Evolutionary conservation across 306 rosid genomes (phyloP), one percentile per base, ranked within the genome.

Genomic region (Clitoria ternatea): DNA sequence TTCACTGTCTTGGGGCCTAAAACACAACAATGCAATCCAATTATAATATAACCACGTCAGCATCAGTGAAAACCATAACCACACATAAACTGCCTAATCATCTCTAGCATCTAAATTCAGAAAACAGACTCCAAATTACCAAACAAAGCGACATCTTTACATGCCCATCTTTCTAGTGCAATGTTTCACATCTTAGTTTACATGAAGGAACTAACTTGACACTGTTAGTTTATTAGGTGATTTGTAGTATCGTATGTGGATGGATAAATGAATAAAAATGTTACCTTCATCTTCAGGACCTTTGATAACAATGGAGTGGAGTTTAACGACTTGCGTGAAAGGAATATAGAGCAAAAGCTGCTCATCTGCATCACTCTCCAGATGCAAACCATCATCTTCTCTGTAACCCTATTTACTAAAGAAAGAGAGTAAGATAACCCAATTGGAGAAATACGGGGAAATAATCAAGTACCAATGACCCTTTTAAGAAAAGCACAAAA

Each of bases 311-410:
- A 91, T n/a, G 35, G 99, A 83, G 57, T 87, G 84, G 67, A 94
- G 85, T 73, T 94, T 94, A 52, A 94, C 69, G 6, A 94, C 96
- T 91, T 91, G 97, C 20, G 72, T 85, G 62, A 94, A 94, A 54
- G 99, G 97, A 62, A 94, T 77, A 74, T 91, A 94, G 63, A 94
- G 80, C 86, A 94, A 79, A 83, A 94, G 92, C 79, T 91, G 99
- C 80, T 94, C 99, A 74, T 94, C 99, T 0, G 99, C 97, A 81
- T 91, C 99, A 77, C 99, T 94, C 83, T 91, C 96, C 74, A 94
- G 79, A 86, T 79, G 85, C 88, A 94, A 87, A 65, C 90, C 89
- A 33, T 94, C 99, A 71, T 94, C 91, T 55, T 94, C 96, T 85
- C 99, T 87, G 52, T 92, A 94, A 70, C 95, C 96, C 99, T 91